Evolutionary conservation across 1,284 basidiomycete species (phyloP), one percentile per base, ranked within the genome.

Genomic region (Puccinia sorghi): DNA sequence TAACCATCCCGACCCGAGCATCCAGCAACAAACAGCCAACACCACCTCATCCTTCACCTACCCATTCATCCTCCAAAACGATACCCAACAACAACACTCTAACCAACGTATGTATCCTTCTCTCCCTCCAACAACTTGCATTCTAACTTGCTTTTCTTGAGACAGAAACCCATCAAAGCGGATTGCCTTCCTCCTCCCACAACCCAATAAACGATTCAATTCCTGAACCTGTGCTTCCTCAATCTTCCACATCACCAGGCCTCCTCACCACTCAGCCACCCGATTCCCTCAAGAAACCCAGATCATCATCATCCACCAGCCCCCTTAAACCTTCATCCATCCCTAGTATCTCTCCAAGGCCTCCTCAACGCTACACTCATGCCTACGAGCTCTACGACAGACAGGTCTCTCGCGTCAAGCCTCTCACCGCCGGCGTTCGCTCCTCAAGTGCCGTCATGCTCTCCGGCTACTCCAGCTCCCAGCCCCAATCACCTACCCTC

Each of bases 321-420:
- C n/a, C 54, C 15, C 25, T 48, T 12, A 48, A 52, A n/a, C 27
- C 46, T 3, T 32, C 25, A 13, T n/a, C 50, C 2, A 32, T 27
- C 43, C 48, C 46, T n/a, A 64, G 39, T 32, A 9, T n/a, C 56
- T 54, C 64, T 12, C 25, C 43, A 11, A 32, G 27, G 7, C 43
- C 52, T 48, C 43, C 43, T 9, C 12, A 48, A 48, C 66, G 64
- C 46, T 70, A 78, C 39, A n/a, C 76, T 3, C 57, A 71, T 54
- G 76, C 76, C 32, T 78, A 61, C 27, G 67, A 78, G 25, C 76
- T 78, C 15, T 70, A 71, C 59, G 67, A 71, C 20, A 39, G 56
- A 3, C 66, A 63, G 15, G 67, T 78, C 39, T 41, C 76, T 70
- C 76, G 76, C 46, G 67, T 71, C 13, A 6, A 67, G 27, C 76